Evolutionary conservation across 2,329 filamentous ascomycete species (phyloP), one percentile per base, ranked within the genome.

Genomic region (Incumbomyces delicatus): DNA sequence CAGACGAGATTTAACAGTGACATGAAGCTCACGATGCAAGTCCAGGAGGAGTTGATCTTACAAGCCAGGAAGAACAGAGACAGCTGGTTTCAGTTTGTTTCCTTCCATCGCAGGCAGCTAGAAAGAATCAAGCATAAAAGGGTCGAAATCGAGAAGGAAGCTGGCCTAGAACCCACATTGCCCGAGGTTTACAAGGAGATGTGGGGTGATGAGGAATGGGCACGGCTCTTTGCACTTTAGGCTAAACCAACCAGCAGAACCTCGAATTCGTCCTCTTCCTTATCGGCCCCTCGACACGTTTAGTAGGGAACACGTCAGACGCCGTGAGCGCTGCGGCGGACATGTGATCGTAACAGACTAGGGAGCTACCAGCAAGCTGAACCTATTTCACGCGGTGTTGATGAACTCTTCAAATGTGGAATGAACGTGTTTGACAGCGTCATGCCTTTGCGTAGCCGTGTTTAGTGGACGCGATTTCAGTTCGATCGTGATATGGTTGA

Each of bases 91-190:
- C 29, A 44, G 8, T 57, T 55, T 38, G 53, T 58, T 27, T 44
- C 49, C 14, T 58, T 54, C 42, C 58, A 59, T 36, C 50, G 56
- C 13, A 38, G 51, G 7, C 53, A 60, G 44, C 47, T 61, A 37
- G 52, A 53, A 13, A 45, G 58, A 16, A 58, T 60, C 46, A 53
- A 52, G n/a, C 41, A 45, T 2, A 42, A 38, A 16, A 29, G 42
- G 33, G 38, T 45, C 35, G 46, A 49, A 18, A 44, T 55, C 44
- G 53, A 51, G 31, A 42, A 40, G 27, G 37, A 40, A 7, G 48
- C 50, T 20, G 53, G 53, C 6, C 16, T 51, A 33, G 45, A 51
- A 16, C 50, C 49, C 22, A 50, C 48, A 11, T 46, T 53, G 8
- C 49, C 48, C 14, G 46, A 51, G 13, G 50, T 54, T 48, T 55